These are phyloP conservation scores for Orbilia quercus DNA, from an alignment of 2,329 filamentous ascomycete species.

Conservation along the genomic window DNA sequence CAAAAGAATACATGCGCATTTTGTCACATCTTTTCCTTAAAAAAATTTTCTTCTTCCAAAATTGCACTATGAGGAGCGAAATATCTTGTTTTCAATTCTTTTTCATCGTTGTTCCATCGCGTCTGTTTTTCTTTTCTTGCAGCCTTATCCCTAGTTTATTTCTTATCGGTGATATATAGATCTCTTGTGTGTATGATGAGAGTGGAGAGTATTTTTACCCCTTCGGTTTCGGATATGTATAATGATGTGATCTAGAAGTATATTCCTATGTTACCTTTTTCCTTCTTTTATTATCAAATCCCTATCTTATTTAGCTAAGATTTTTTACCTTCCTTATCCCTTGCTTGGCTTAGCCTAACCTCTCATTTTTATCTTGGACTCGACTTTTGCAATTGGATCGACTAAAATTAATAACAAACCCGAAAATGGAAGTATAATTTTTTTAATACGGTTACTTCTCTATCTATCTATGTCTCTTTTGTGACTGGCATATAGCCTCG, in stretches of 20 bases:
- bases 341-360: conserved; percentile 10
- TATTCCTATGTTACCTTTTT: conserved; percentile 19
- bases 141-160: conserved; percentile 9
- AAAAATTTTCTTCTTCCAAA: no score
- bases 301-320: background rate
- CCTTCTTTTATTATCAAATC: background rate
- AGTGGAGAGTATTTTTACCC: conserved; percentile 16
- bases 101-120: conserved; percentile 12
- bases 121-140: conserved; percentile 13
- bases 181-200: conserved; percentile 46
- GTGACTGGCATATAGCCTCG: background rate
- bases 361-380: conserved; percentile 8
- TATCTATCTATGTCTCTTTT: conserved; percentile 12
- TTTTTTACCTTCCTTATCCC: conserved; percentile 2
- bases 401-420: conserved; percentile 22
- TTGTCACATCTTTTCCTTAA: conserved; percentile 22
- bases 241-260: conserved; percentile 55
- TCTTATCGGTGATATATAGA: conserved; percentile 42
- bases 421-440: conserved; percentile 15
- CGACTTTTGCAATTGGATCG: conserved; percentile 1
- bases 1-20: conserved; percentile 56
- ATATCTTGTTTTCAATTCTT: conserved; percentile 16
- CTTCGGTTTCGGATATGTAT: conserved; percentile 42
- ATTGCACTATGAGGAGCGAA: conserved; percentile 55
- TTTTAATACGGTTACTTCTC: background rate